Base-by-base conservation (phyloP, 1,284 basidiomycete genomes). In the Microbotryum violaceum region DNA sequence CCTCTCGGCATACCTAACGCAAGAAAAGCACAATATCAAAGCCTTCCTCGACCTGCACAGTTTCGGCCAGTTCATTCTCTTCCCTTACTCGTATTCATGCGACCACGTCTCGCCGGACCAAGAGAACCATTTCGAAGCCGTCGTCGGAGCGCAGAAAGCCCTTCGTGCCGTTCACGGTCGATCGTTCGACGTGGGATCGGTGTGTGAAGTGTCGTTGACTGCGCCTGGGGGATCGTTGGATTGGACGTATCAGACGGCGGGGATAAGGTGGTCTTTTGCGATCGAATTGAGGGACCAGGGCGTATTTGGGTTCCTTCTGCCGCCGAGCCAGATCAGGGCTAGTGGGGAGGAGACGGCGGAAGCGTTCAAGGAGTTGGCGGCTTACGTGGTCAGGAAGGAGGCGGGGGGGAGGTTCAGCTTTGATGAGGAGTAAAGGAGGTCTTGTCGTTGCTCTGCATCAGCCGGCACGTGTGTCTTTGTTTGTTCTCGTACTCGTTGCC, bases 251-350 rank as follows among this genome's bases (percentile, higher is more conserved):
- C 81, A 79, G 61, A 20, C 18, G 14, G 65, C 60, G 16, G 58
- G 51, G 46, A 81, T 89, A 67, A 85, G 88, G 68, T 91, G 85
- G 78, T 81, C 84, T 2, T 93, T 87, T 74, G 84, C 84, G 3
- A 81, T 83, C 9, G 87, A 91, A 73, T 74, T 93, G 60, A 77
- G 89, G 53, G 89, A 91, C 76, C 89, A 87, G 0, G 89, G 88
- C 14, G 87, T 86, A 3, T 89, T 88, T 70, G 89, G 88, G 37
- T 91, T 89, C 76, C 76, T 86, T 12, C 77, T 91, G 0, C 89
- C 89, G 0, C 77, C 83, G 0, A 76, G 79, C 60, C 83, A 83
- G 79, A 91, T 92, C 67, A 77, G 85, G 10, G 86, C 88, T 0
- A 84, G 87, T 1, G 88, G 86, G 1, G 85, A 88, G 72, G 89